Conservation (phyloP, 139 green algal genomes). For the Chlorella vulgaris region DNA sequence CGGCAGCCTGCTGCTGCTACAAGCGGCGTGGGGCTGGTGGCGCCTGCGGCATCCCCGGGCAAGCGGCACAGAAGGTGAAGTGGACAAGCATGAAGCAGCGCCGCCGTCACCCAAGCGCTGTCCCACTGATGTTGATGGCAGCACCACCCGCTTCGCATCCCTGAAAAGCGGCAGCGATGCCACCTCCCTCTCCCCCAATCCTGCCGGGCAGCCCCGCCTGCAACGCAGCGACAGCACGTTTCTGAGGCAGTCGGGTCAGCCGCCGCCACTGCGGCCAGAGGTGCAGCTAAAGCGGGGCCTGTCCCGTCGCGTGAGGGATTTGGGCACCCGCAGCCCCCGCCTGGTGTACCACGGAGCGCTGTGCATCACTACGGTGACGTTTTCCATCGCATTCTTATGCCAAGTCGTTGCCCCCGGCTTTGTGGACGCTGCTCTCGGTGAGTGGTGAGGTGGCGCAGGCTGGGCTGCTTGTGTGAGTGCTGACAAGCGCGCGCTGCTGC, state of each 20-base stretch:
- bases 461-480: not conserved
- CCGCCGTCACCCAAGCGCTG: too few relatives aligned
- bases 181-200: too few relatives aligned
- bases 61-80: too few relatives aligned
- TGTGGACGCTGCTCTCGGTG: constrained; percentile 10
- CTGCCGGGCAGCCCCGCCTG: not conserved
- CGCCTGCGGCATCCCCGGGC: not conserved
- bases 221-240: not conserved
- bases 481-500: too few relatives aligned
- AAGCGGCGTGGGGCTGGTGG: not conserved
- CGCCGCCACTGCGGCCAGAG: not conserved
- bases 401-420: constrained; percentile 16
- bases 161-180: not conserved
- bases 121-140: too few relatives aligned
- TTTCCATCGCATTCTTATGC: constrained; percentile 4
- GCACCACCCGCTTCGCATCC: too few relatives aligned
- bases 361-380: not conserved
- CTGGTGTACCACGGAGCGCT: constrained; percentile 1
- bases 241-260: not conserved
- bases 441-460: not conserved
- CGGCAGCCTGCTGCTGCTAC: not conserved
- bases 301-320: constrained; percentile 8
- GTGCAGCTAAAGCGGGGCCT: not conserved
- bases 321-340: not conserved
- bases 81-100: too few relatives aligned